These are phyloP conservation scores for Rubroboletus satanas DNA, from an alignment of 768 basidiomycete genomes.

Conservation along the genomic window DNA sequence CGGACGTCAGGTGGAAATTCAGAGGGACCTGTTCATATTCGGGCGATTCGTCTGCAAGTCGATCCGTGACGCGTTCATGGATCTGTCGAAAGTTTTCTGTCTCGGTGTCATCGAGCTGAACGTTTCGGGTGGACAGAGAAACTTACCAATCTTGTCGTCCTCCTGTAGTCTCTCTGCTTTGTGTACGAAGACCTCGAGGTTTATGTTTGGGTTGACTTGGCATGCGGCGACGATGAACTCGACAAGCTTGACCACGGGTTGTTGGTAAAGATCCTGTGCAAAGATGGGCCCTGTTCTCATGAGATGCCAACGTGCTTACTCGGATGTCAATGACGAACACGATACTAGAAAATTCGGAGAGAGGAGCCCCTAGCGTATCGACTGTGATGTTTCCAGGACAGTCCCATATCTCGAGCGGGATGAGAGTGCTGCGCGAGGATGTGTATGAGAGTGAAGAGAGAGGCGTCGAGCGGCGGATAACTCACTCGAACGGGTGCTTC, in stretches of 20 bases:
- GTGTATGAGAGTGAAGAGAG: background rate
- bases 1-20: constrained; percentile 88
- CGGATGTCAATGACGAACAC: constrained; percentile 96
- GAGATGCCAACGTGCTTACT: constrained; percentile 39
- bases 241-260: constrained; percentile 77
- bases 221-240: constrained; percentile 78
- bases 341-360: constrained; percentile 78
- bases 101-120: background rate
- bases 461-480: constrained; percentile 2
- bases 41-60: constrained; percentile 69
- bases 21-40: constrained; percentile 77
- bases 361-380: constrained; percentile 69
- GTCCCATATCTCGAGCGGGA: constrained; percentile 94
- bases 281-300: constrained; percentile 1
- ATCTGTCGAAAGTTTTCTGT: constrained; percentile 90
- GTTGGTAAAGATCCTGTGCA: constrained; percentile 73
- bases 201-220: constrained; percentile 68
- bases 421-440: constrained; percentile 61
- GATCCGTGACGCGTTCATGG: constrained; percentile 80
- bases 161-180: constrained; percentile 91
- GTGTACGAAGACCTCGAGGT: constrained; percentile 91
- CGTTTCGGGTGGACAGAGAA: background rate
- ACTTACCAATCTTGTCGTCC: constrained; percentile 83
- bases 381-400: constrained; percentile 84
- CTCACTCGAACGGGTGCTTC: constrained; percentile 80